Evolutionary conservation across 2,329 filamentous ascomycete species (phyloP).

Genomic region (Calonectria montana): DNA sequence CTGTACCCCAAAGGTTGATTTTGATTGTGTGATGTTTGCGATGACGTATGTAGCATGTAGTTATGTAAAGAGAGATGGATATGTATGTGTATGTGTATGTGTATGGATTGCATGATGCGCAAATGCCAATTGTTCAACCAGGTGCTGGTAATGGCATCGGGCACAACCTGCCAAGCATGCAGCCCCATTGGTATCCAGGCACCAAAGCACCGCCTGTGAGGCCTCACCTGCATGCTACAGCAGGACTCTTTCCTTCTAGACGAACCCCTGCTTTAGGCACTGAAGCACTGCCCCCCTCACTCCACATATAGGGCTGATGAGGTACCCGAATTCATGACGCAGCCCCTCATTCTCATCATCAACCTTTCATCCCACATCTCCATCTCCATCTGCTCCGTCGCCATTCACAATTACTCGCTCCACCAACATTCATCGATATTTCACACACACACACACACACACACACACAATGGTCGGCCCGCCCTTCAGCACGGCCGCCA

Average conservation of each 20-base stretch:
- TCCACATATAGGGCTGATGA: slow-evolving; percentile 46
- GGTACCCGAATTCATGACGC: slow-evolving; percentile 42
- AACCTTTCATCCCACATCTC: background rate
- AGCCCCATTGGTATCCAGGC: background rate
- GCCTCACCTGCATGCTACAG: background rate
- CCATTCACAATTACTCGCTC: slow-evolving; percentile 1
- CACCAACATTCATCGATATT: slow-evolving; percentile 7
- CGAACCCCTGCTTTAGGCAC: background rate
- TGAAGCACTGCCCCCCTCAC: slow-evolving; percentile 30
- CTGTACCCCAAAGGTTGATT: background rate
- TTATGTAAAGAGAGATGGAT: too few species aligned
- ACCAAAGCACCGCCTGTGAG: background rate
- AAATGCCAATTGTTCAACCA: too few species aligned
- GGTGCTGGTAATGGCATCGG: background rate
- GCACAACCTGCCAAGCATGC: background rate
- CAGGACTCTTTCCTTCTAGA: background rate
- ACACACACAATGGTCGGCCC: slow-evolving; percentile 37
- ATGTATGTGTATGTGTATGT: too few species aligned
- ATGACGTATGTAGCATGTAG: slow-evolving; percentile 8
- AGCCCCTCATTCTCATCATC: slow-evolving; percentile 14
- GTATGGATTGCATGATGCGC: background rate
- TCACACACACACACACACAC: background rate
- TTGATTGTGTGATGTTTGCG: background rate
- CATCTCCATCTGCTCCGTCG: background rate
- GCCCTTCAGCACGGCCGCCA: slow-evolving; percentile 46